These are phyloP conservation scores for Arthrobotrys pseudoclavata DNA, from an alignment of 2,329 filamentous ascomycete species.

Conservation along the genomic window DNA sequence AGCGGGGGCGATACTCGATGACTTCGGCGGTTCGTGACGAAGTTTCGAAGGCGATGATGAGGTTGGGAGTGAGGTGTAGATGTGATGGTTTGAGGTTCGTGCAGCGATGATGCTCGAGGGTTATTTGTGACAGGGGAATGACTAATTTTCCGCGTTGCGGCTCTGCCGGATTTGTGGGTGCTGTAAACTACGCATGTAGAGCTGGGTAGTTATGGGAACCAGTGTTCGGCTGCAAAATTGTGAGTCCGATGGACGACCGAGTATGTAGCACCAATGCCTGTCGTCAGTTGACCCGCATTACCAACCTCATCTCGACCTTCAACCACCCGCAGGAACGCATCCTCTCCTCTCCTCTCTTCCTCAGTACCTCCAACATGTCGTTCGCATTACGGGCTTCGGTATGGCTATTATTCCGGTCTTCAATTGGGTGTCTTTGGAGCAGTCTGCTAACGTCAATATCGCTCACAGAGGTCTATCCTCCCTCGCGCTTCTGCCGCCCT, in stretches of 20 bases:
- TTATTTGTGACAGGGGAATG: constrained; percentile 39
- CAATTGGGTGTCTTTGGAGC: constrained; percentile 20
- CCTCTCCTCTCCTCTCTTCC: constrained; percentile 48
- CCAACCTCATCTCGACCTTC: constrained; percentile 55
- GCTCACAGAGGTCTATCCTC: constrained; percentile 54
- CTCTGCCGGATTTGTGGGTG: constrained; percentile 24
- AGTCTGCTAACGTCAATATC: constrained; percentile 32
- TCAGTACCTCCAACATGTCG: constrained; percentile 58
- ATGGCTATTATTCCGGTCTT: constrained; percentile 11
- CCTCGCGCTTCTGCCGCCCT: constrained; percentile 58
- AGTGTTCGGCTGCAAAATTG: constrained; percentile 41
- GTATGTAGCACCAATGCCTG: constrained; percentile 33
- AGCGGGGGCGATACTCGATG: constrained; percentile 46
- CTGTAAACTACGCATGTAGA: constrained; percentile 8
- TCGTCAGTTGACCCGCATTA: constrained; percentile 44
- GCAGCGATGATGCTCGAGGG: constrained; percentile 41
- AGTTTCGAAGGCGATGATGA: constrained; percentile 46
- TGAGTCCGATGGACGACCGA: constrained; percentile 57
- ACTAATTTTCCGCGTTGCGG: constrained; percentile 51
- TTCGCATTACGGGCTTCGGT: constrained; percentile 59
- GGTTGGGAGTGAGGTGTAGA: constrained; percentile 34
- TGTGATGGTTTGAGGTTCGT: constrained; percentile 21
- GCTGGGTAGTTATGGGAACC: constrained; percentile 21
- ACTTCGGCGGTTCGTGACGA: constrained; percentile 37
- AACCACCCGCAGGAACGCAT: constrained; percentile 16